Evolutionary conservation across 208 protist genomes (phyloP), one percentile per base, ranked within the genome.

Genomic region (Porcisia deanei): DNA sequence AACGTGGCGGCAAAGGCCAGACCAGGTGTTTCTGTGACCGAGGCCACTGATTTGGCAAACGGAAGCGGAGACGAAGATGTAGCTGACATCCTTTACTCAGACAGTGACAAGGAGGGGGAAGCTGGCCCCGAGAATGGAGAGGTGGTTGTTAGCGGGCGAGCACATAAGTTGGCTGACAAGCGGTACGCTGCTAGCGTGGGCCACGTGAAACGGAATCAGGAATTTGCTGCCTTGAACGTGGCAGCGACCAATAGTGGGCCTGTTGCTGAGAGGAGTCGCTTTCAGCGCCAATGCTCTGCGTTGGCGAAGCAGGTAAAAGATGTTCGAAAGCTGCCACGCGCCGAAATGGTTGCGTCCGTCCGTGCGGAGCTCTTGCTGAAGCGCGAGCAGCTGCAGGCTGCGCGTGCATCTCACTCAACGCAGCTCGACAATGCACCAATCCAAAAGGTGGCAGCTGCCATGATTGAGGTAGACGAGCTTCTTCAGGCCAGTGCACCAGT

Each of bases 161-260:
- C 72, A 9, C 58, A 77, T 55, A 55, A 41, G 54, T 8, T 76
- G 30, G 58, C 45, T 18, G 37, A 64, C 3, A 58, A 73, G 45
- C 79, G 67, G 55, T 83, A 83, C 69, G 54, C 41, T 1, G 53
- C 53, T 1, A 43, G 20, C 20, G 7, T 16, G 16, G 1, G 3
- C 9, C 66, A 75, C 54, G 8, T 18, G 1, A 73, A 82, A 18
- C 64, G 30, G 10, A 75, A 80, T 45, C 68, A 76, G 10, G 83
- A 90, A 3, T 83, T 86, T 53, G 25, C 63, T 1, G 57, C 83
- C 1, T 75, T 90, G 43, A 81, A 78, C 9, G 80, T 90, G 34
- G 30, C 84, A 9, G 61, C 14, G 47, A 82, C 71, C 20, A 82
- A 82, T 61, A 63, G 41, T n/a, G 18, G 0, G 8, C 3, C 18